Conservation (phyloP, 768 basidiomycete species). For the Lactarius pseudohatsudake region DNA sequence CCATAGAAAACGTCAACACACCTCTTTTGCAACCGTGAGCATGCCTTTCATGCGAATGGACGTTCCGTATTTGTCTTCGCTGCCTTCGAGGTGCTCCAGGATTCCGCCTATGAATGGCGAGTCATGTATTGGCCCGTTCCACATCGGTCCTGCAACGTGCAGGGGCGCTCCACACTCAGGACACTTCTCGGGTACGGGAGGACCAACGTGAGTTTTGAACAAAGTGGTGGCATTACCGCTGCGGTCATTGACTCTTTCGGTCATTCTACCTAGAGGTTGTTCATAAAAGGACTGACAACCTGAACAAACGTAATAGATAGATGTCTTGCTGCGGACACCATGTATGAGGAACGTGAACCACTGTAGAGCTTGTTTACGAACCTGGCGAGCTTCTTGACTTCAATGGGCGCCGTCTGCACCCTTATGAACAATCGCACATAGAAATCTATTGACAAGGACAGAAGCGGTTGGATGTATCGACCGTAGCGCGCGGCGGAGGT, state of each 20-base stretch:
- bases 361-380: slow-evolving; percentile 39
- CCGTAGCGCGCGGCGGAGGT: slow-evolving; percentile 91
- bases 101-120: slow-evolving; percentile 70
- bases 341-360: slow-evolving; percentile 7
- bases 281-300: slow-evolving; percentile 80
- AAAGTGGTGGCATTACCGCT: slow-evolving; percentile 57
- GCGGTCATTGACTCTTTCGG: slow-evolving; percentile 56
- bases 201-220: slow-evolving; percentile 74
- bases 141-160: slow-evolving; percentile 96
- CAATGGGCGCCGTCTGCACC: slow-evolving; percentile 65
- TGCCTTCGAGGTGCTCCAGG: slow-evolving; percentile 65
- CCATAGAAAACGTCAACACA: slow-evolving; percentile 35
- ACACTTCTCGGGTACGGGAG: slow-evolving; percentile 66
- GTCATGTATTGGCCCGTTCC: slow-evolving; percentile 88
- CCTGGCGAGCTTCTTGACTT: slow-evolving; percentile 84
- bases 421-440: slow-evolving; percentile 92
- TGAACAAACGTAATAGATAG: slow-evolving; percentile 80
- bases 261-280: slow-evolving; percentile 79
- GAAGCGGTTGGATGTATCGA: slow-evolving; percentile 82
- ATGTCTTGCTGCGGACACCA: slow-evolving; percentile 63
- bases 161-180: slow-evolving; percentile 76
- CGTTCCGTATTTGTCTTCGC: slow-evolving; percentile 72
- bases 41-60: slow-evolving; percentile 89
- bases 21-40: slow-evolving; percentile 88
- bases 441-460: slow-evolving; percentile 95